Evolutionary conservation across 192 early-diverging fungal species (phyloP), one percentile per base, ranked within the genome.

Genomic region (Chytriomyces confervae): DNA sequence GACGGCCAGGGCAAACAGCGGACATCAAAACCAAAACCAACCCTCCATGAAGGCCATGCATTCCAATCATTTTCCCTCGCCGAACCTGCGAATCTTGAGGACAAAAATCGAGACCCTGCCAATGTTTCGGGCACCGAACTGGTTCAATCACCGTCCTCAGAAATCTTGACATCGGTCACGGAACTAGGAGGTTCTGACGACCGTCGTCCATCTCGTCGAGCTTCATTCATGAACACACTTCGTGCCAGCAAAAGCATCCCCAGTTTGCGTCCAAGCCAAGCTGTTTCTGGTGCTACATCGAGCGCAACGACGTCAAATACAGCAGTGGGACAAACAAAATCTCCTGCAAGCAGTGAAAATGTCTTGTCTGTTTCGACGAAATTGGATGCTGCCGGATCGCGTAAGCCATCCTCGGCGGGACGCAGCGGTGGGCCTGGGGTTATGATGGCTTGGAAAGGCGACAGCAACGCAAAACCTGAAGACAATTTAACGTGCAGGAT

Each of bases 31-130:
- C 16, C 20, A 57, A 57, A 57, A 20, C 53, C 53, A 57, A 20
- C 13, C 16, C 75, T 69, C 13, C 16, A n/a, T 24, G 77, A 79
- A 72, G 77, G 77, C 27, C 77, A 79, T 46, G 77, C 63, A 18
- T 79, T 79, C 48, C 63, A 65, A 27, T 65, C 63, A 65, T 65
- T 36, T 29, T 13, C 18, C 7, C 18, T n/a, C 63, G 18, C 27
- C 63, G 29, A 65, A 27, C 11, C 63, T 65, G 18, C 18, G 6
- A 18, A 36, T 3, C 13, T 16, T n/a, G 20, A 0, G 20, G 16
- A 20, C 13, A n/a, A 20, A 60, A 60, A 5, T n/a, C 57, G 20
- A 60, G 20, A 60, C 57, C 57, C 57, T 36, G 36, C 57, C 57
- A 60, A 16, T 16, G 20, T 60, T 60, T 16, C 57, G 13, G 57